Evolutionary conservation across 2,329 filamentous ascomycete species (phyloP).

Genomic region (Atkinsonella texensis): DNA sequence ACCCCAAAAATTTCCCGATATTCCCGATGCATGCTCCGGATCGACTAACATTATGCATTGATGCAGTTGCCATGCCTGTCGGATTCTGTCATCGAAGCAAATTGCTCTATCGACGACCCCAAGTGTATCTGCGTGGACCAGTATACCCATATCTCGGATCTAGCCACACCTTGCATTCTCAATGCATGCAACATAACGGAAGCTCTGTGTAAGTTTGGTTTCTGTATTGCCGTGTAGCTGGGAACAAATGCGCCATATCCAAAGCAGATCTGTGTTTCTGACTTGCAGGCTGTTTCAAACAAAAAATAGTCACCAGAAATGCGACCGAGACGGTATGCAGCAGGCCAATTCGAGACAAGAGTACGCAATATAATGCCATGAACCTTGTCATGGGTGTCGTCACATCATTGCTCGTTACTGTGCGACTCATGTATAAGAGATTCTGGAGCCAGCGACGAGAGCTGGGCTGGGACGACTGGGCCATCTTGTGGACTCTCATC

Average conservation of each 20-base stretch:
- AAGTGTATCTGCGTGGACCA: slow-evolving; percentile 25
- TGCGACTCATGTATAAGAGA: slow-evolving; percentile 13
- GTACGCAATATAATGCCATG: slow-evolving; percentile 2
- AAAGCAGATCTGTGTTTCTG: neutral
- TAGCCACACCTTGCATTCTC: slow-evolving; percentile 13
- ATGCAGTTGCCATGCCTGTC: slow-evolving; percentile 2
- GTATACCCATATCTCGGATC: slow-evolving; percentile 9
- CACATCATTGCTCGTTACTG: slow-evolving; percentile 9
- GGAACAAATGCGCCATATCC: neutral
- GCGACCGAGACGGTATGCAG: slow-evolving; percentile 2
- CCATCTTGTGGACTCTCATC: slow-evolving; percentile 12
- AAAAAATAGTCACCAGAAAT: slow-evolving; percentile 2
- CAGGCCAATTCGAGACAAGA: slow-evolving; percentile 2
- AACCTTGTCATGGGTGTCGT: slow-evolving; percentile 10
- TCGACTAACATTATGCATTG: neutral
- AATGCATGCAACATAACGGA: slow-evolving; percentile 13
- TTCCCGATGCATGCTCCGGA: neutral
- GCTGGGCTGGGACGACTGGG: slow-evolving; percentile 20
- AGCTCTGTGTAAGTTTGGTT: slow-evolving; percentile 14
- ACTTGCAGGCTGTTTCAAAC: neutral
- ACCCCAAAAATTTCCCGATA: neutral
- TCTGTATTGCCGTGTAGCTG: neutral
- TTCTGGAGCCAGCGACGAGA: slow-evolving; percentile 17
- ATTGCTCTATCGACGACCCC: slow-evolving; percentile 6
- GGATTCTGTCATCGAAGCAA: slow-evolving; percentile 3